These are phyloP conservation scores for Calonectria ilicicola DNA, from an alignment of 2,329 filamentous ascomycete species.

Conservation along the genomic window DNA sequence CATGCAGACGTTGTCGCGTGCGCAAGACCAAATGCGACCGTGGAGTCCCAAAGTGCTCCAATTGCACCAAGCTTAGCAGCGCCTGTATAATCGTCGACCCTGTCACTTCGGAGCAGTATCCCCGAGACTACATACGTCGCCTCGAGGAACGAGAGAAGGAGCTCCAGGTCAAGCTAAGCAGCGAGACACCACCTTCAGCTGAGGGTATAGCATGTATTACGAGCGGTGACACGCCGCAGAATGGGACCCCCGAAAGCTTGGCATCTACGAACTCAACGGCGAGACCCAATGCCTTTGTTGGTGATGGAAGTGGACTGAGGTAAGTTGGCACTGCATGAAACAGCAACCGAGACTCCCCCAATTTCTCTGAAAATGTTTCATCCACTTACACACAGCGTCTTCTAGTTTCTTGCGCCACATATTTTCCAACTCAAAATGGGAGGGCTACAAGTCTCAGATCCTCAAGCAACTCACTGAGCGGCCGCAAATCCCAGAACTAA, in stretches of 20 bases:
- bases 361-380: too few relatives aligned
- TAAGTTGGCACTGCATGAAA: background rate
- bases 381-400: background rate
- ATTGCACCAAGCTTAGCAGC: slow-evolving; percentile 77
- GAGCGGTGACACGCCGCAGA: background rate
- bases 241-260: slow-evolving; percentile 17
- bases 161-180: slow-evolving; percentile 17
- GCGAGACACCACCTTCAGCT: background rate
- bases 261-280: slow-evolving; percentile 16
- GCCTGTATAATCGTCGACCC: slow-evolving; percentile 63
- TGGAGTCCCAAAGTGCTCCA: slow-evolving; percentile 78
- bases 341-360: background rate
- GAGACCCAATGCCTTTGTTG: slow-evolving; percentile 22
- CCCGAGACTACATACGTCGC: slow-evolving; percentile 25
- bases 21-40: slow-evolving; percentile 87
- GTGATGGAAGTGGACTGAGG: slow-evolving; percentile 26
- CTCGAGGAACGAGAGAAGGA: slow-evolving; percentile 27
- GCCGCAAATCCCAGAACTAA: slow-evolving; percentile 20
- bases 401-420: slow-evolving; percentile 24
- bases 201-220: background rate
- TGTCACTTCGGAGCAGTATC: slow-evolving; percentile 28
- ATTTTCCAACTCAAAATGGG: slow-evolving; percentile 27
- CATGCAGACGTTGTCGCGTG: slow-evolving; percentile 81
- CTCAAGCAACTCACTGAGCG: slow-evolving; percentile 27
- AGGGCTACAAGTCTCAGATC: slow-evolving; percentile 25